Conservation (phyloP, 2,329 filamentous ascomycete species). For the Monilinia laxa region DNA sequence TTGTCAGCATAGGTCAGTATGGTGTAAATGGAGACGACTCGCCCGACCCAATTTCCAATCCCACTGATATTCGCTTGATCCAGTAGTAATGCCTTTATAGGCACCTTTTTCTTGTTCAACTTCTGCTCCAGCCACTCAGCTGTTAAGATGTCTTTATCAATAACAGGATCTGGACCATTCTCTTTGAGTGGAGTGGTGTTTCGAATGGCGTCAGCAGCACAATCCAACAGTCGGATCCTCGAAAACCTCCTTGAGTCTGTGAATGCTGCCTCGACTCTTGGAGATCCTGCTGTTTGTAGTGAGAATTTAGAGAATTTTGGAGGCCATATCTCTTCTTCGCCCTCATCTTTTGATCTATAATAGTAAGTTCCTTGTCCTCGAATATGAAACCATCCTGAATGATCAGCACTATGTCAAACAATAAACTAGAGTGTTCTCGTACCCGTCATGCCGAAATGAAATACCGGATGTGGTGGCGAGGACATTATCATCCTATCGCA, state of each 20-base stretch:
- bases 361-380: constrained; percentile 74
- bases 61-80: constrained; percentile 88
- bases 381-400: constrained; percentile 78
- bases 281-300: constrained; percentile 59
- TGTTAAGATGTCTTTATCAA: constrained; percentile 76
- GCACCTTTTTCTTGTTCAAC: constrained; percentile 74
- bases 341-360: constrained; percentile 62
- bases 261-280: constrained; percentile 68
- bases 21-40: constrained; percentile 35
- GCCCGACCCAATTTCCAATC: constrained; percentile 94
- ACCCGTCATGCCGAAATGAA: constrained; percentile 80
- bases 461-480: constrained; percentile 77
- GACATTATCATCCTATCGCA: constrained; percentile 63
- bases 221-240: constrained; percentile 79
- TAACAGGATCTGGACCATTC: constrained; percentile 90
- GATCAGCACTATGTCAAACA: constrained; percentile 21
- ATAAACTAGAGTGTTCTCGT: constrained; percentile 24
- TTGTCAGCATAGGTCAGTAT: not conserved
- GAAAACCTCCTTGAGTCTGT: constrained; percentile 79
- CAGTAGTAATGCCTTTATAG: constrained; percentile 83
- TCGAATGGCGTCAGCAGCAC: constrained; percentile 72
- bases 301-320: constrained; percentile 89
- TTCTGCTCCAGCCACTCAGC: constrained; percentile 71
- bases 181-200: constrained; percentile 76
- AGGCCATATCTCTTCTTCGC: constrained; percentile 66